Evolutionary conservation across 306 rosid genomes (phyloP).

Genomic region (Bauhinia variegata): DNA sequence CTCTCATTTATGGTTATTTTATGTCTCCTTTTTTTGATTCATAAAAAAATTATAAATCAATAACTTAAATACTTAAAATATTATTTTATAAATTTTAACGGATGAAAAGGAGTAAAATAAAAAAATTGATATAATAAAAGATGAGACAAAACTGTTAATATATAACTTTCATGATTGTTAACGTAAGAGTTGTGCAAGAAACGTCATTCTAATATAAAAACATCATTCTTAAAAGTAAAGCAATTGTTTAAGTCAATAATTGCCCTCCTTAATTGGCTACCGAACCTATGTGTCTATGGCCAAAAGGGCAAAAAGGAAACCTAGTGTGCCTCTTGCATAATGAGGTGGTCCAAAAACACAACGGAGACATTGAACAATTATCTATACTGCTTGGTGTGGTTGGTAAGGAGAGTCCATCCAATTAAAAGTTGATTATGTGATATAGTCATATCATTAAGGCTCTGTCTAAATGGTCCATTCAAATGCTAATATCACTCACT

Average conservation of each 20-base stretch:
- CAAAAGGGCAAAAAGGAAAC: constrained; percentile 13
- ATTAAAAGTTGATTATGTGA: constrained; percentile 30
- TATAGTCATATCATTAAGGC: constrained; percentile 19
- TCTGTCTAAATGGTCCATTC: constrained; percentile 9
- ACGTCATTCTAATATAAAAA: too few species aligned
- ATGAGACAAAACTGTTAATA: too few species aligned
- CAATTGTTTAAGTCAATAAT: neutral
- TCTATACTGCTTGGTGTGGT: constrained; percentile 16
- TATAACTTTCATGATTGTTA: too few species aligned
- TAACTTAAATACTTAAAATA: too few species aligned
- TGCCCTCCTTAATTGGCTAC: constrained; percentile 4
- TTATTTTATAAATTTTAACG: too few species aligned
- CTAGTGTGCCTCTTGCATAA: constrained; percentile 19
- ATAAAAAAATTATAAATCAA: too few species aligned
- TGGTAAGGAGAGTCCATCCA: constrained; percentile 27
- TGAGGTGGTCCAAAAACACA: constrained; percentile 38
- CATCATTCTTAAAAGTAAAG: neutral
- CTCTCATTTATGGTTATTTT: too few species aligned
- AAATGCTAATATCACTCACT: constrained; percentile 7
- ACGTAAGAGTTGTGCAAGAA: too few species aligned
- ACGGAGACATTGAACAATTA: constrained; percentile 17
- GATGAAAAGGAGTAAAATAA: too few species aligned
- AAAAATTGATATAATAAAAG: too few species aligned
- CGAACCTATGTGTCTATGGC: too few species aligned
- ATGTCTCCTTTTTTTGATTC: too few species aligned